Percentiles rank a stretch among this genome's conserved stretches.
These are phyloP conservation scores for Saccharum spontaneum DNA, from an alignment of 176 grass and related monocot species.

Conservation along the genomic window DNA sequence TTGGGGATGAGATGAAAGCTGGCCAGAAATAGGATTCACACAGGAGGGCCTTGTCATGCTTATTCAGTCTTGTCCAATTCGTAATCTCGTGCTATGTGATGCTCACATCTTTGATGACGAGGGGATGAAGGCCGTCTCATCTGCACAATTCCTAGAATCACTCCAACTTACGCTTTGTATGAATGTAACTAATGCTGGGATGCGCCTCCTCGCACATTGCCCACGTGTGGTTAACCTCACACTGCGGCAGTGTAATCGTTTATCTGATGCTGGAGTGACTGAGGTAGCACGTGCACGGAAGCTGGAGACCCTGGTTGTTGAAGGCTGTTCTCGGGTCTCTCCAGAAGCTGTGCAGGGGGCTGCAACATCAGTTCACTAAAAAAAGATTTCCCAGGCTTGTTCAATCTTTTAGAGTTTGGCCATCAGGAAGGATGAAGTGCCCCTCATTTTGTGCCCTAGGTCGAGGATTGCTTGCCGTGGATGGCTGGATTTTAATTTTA, in stretches of 20 bases:
- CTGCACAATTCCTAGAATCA: conserved; percentile 31
- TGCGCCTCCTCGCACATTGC: conserved; percentile 20
- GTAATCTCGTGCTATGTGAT: conserved; percentile 31
- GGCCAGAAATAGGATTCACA: neutral
- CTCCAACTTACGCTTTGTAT: conserved; percentile 33
- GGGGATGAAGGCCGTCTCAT: conserved; percentile 42
- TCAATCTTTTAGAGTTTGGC: neutral
- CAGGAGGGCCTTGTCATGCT: conserved; percentile 22
- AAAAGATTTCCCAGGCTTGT: neutral
- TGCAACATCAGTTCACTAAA: neutral
- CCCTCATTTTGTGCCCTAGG: neutral
- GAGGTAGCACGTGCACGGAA: conserved; percentile 11
- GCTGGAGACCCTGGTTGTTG: conserved; percentile 41
- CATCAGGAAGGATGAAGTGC: neutral
- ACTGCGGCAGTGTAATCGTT: conserved; percentile 37
- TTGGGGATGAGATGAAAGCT: neutral
- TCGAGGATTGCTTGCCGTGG: too few species aligned
- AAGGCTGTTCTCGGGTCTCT: conserved; percentile 12
- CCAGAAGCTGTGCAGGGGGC: neutral
- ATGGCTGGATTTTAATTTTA: neutral
- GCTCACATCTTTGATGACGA: conserved; percentile 41
- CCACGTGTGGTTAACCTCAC: conserved; percentile 40
- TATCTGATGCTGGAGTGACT: conserved; percentile 43
- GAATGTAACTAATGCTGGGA: conserved; percentile 35
- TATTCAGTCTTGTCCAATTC: conserved; percentile 46